Evolutionary conservation across 2,329 filamentous ascomycete genomes (phyloP).

Genomic region (Hortaea sp.): DNA sequence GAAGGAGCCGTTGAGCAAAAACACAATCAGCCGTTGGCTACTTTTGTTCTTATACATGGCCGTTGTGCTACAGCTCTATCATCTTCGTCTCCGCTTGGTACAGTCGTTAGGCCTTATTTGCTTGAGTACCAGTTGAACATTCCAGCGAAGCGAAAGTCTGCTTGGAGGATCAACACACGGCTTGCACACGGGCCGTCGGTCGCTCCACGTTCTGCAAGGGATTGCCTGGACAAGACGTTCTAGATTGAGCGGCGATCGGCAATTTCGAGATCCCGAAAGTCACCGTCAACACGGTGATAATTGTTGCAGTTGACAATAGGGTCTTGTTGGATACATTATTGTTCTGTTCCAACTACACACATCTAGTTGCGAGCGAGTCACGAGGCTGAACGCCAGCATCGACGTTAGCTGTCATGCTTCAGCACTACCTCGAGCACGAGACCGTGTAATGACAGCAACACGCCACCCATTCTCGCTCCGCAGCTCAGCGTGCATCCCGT

Average conservation of each 20-base stretch:
- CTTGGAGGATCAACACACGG: background rate
- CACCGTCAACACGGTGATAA: background rate
- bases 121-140: too few species aligned
- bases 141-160: too few species aligned
- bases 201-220: background rate
- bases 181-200: background rate
- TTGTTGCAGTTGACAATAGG: background rate
- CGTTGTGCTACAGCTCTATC: too few species aligned
- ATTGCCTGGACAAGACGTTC: background rate
- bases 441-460: conserved; percentile 18
- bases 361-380: background rate
- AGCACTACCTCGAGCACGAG: background rate
- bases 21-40: too few species aligned
- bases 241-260: background rate
- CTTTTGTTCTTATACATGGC: too few species aligned
- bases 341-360: background rate
- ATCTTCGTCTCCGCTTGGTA: too few species aligned
- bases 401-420: background rate
- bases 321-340: background rate
- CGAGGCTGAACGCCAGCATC: background rate
- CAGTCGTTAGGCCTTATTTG: too few species aligned
- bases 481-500: conserved; percentile 15
- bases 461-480: conserved; percentile 14
- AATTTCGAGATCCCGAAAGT: background rate
- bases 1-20: too few species aligned